Base-by-base conservation (phyloP, 345 rosid species). In the Rhizophora apiculata region DNA sequence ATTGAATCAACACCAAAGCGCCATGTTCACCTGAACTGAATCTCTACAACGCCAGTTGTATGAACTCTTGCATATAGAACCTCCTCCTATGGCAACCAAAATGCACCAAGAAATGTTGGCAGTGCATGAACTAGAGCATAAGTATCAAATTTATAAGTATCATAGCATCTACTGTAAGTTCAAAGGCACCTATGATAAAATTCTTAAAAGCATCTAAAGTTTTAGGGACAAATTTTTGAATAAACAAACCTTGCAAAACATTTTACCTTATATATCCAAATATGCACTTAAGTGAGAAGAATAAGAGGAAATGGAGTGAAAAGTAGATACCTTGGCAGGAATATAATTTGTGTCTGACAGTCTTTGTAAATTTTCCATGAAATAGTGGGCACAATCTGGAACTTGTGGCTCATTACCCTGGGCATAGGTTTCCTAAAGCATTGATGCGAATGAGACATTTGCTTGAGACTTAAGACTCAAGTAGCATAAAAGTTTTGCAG, bases 11-110 rank as follows among this genome's bases (percentile, higher is more conserved):
- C 7, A 8, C 5, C 30, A 9, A 68, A 9, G 10, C 24, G 56
- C 46, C 49, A 53, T 65, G 64, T 70, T 83, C 79, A 95, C 99
- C 98, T 92, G 93, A 95, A 95, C 77, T 95, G 97, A 78, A 92
- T 92, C 84, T 92, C 94, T 60, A 96, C 96, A 9, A 92, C 97
- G 70, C 99, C 97, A 61, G 97, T 90, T 29, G 99, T 96, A 60
- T 98, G 96, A 71, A 92, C 90, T 85, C 99, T 86, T 21, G 97
- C 96, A 79, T 85, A 86, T n/a, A 96, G 96, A 72, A 96, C 85
- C 74, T 96, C 99, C 51, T 96, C 98, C 97, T 92, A 86, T 67
- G 56, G 62, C 60, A 62, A 24, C 37, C 34, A 70, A 34, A 1
- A 60, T 56, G 60, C 46, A 62, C 62, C 19, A 53, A 37, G 31